Percentiles rank a stretch among this genome's conserved stretches.
Conservation (phyloP, 1,284 basidiomycete species). For the Trametes pubescens region DNA sequence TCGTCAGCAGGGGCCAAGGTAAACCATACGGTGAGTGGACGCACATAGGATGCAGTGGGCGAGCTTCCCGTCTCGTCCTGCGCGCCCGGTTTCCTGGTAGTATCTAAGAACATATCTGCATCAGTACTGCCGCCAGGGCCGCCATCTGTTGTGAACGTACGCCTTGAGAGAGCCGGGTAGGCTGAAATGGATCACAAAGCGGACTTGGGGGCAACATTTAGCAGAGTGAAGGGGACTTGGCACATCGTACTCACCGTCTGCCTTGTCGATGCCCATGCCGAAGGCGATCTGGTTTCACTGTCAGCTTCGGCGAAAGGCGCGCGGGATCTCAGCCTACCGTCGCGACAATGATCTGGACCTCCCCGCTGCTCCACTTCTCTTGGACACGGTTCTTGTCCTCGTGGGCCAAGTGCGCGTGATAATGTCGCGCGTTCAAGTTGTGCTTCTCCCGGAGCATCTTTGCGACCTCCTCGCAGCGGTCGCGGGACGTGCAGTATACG, state of each 20-base stretch:
- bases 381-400: constrained; percentile 75
- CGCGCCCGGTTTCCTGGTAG: constrained; percentile 88
- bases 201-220: constrained; percentile 52
- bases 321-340: constrained; percentile 60
- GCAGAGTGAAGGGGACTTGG: background rate
- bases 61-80: constrained; percentile 78
- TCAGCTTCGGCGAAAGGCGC: background rate
- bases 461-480: constrained; percentile 84
- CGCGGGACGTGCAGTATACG: constrained; percentile 83
- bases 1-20: background rate
- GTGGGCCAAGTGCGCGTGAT: constrained; percentile 83
- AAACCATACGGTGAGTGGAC: constrained; percentile 21
- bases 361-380: constrained; percentile 78
- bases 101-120: constrained; percentile 52
- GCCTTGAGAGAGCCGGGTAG: constrained; percentile 77
- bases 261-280: constrained; percentile 98
- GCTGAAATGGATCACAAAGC: constrained; percentile 81
- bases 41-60: constrained; percentile 70
- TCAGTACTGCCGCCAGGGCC: no score
- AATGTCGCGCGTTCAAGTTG: constrained; percentile 78
- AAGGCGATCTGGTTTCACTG: constrained; percentile 69
- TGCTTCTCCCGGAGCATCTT: constrained; percentile 63
- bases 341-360: constrained; percentile 88
- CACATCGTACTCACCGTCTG: constrained; percentile 59
- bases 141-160: constrained; percentile 39